Conservation (phyloP, 179 eudicot species). For the Gypsophila paniculata region DNA sequence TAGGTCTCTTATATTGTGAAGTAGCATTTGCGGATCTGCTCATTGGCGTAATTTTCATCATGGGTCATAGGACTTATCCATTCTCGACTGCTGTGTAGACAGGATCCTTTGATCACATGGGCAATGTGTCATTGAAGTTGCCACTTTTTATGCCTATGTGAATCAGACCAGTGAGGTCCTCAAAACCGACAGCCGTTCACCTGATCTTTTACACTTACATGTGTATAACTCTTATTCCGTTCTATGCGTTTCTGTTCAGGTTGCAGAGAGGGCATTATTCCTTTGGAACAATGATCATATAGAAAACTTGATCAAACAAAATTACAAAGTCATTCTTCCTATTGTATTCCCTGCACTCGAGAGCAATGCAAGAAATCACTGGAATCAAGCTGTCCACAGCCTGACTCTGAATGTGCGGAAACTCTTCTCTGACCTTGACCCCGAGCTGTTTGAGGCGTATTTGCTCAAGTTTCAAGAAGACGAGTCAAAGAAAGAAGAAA, state of each 20-base stretch:
- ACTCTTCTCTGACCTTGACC: slow-evolving; percentile 56
- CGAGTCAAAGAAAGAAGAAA: slow-evolving; percentile 52
- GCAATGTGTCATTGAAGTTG: too few relatives aligned
- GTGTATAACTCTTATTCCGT: too few relatives aligned
- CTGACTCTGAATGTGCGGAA: slow-evolving; percentile 53
- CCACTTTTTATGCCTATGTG: too few relatives aligned
- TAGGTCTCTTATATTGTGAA: too few relatives aligned
- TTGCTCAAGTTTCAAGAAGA: slow-evolving; percentile 52
- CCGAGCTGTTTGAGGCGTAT: slow-evolving; percentile 55
- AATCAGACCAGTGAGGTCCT: too few relatives aligned
- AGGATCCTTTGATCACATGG: too few relatives aligned
- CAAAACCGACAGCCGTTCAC: too few relatives aligned
- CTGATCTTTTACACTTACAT: too few relatives aligned
- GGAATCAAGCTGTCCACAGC: slow-evolving; percentile 71
- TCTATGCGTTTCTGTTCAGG: slow-evolving; percentile 30
- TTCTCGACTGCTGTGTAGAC: too few relatives aligned
- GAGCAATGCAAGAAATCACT: slow-evolving; percentile 51
- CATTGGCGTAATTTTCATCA: too few relatives aligned
- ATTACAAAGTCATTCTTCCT: slow-evolving; percentile 51
- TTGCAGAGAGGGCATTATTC: slow-evolving; percentile 65
- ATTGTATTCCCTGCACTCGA: slow-evolving; percentile 68
- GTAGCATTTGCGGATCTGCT: too few relatives aligned
- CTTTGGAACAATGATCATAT: slow-evolving; percentile 76
- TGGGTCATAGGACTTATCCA: too few relatives aligned
- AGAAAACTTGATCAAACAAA: slow-evolving; percentile 58